Evolutionary conservation across 1,284 basidiomycete species (phyloP), one percentile per base, ranked within the genome.

Genomic region (Leccinum fuscescens): DNA sequence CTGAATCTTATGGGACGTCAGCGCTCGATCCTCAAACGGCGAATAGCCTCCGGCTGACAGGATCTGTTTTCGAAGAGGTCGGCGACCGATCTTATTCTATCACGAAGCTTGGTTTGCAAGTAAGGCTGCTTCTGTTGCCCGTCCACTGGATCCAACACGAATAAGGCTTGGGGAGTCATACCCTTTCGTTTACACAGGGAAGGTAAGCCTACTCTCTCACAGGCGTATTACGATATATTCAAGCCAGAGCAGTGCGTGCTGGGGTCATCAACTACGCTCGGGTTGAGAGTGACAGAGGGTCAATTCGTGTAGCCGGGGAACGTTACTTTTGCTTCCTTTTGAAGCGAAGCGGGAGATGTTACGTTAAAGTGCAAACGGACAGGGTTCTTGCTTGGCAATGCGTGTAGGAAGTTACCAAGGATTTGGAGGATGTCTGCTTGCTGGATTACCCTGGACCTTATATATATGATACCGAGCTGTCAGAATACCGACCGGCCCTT

Each of bases 301-400:
- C 37, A 4, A 48, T 64, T 33, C 63, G 49, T 6, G 57, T 55
- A 2, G 20, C 20, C 20, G 63, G 63, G 8, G 63, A 64, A 53
- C 51, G 15, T 14, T 64, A 66, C 9, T 64, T 64, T 44, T 64
- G 56, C 17, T 44, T 64, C 17, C n/a, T 64, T 17, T 49, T 64
- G 44, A 66, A 57, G 51, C 52, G 35, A n/a, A 51, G 42, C 15
- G 44, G 57, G 35, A 48, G 52, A 27, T 48, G 49, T 20, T 66
- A 64, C 42, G 51, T 66, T 6, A 64, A 66, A 64, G 64, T 61
- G 9, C 64, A 57, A 4, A 64, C 63, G 11, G 65, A 64, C 35
- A 27, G 9, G 3, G 64, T 64, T 5, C 63, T 64, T 9, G 62
- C 66, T 11, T 66, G 56, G 62, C 3, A 44, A 27, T 64, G 63